A percentile compares a stretch with the other conserved stretches of the same genome.
These are phyloP conservation scores for Sugiyamaella novakii DNA, from an alignment of 1,139 yeast genomes.

Conservation along the genomic window DNA sequence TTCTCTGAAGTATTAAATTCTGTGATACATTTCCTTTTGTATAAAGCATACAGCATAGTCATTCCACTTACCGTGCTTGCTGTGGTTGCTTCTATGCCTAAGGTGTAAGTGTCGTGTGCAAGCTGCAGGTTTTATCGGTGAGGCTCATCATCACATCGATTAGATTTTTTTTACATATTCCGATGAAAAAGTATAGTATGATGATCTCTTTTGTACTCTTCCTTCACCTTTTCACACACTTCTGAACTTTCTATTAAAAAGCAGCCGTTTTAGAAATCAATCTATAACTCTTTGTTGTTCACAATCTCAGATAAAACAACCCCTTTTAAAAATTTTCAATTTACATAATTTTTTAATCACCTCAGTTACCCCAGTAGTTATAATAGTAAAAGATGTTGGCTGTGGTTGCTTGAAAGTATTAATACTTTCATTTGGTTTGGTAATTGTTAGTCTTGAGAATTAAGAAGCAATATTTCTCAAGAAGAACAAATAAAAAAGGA, in stretches of 20 bases:
- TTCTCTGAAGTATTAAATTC: too few relatives aligned
- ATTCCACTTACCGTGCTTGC: too few relatives aligned
- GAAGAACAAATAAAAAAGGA: background rate
- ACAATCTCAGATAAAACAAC: too few relatives aligned
- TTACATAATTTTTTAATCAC: too few relatives aligned
- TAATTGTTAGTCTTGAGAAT: conserved; percentile 14
- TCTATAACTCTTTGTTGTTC: too few relatives aligned
- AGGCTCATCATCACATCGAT: conserved; percentile 14
- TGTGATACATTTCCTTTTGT: too few relatives aligned
- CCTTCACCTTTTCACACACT: background rate
- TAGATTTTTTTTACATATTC: conserved; percentile 13
- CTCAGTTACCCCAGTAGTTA: too few relatives aligned
- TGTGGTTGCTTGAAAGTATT: conserved; percentile 19
- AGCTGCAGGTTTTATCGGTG: conserved; percentile 12
- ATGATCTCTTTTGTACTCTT: conserved; percentile 6
- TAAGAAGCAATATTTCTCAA: too few relatives aligned
- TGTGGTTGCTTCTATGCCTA: conserved; percentile 10
- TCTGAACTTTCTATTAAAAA: background rate
- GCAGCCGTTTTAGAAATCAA: background rate
- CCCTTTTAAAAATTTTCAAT: too few relatives aligned
- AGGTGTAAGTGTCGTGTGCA: conserved; percentile 12
- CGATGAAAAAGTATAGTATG: conserved; percentile 1
- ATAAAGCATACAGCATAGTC: too few relatives aligned
- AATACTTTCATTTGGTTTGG: conserved; percentile 17
- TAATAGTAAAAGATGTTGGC: conserved; percentile 14